Base-by-base conservation (phyloP, 2,329 filamentous ascomycete genomes). In the Diplodia scrobiculata region DNA sequence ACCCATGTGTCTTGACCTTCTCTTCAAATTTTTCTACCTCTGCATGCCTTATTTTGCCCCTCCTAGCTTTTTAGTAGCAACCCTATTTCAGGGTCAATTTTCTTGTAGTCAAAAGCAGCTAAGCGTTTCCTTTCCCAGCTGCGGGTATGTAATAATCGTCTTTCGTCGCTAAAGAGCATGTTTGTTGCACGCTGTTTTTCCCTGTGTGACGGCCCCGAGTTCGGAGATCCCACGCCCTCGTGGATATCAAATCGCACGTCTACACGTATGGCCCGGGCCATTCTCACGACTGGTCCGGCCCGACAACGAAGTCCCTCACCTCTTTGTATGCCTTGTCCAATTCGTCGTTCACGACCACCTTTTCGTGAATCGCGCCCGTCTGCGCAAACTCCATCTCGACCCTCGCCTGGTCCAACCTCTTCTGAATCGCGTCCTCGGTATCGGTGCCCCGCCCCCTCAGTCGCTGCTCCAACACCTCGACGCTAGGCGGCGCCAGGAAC, bases 401-500 rank as follows among this genome's bases (percentile, higher is more conserved):
- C 68, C 79, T 77, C 2, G 82, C 78, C 68, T 84, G 79, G 63
- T 82, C 77, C 10, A 86, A 71, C 38, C 79, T 73, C 69, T 79
- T 78, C 67, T 81, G 72, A 10, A 86, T 77, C 19, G 79, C 79
- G 9, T 83, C 82, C 47, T 84, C 80, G n/a, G 76, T 74, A 66
- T 83, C 75, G 14, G 80, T 77, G 3, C 75, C 79, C 50, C 78
- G 72, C 2, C 76, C 76, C 41, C 80, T 77, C 60, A 87, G 70
- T 36, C 82, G 77, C 50, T 84, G 76, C 81, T 96, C 92, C 45
- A 97, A 83, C 59, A 87, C 84, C 72, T 90, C 87, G 70, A 90
- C 79, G 3, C 86, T 89, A 0, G 93, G 94, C 13, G 93, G 93
- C 41, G 90, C 86, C 68, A 97, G 85, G 79, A 97, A 97, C 70